Conservation (phyloP, 2,329 filamentous ascomycete species). For the Xylaria sp. region DNA sequence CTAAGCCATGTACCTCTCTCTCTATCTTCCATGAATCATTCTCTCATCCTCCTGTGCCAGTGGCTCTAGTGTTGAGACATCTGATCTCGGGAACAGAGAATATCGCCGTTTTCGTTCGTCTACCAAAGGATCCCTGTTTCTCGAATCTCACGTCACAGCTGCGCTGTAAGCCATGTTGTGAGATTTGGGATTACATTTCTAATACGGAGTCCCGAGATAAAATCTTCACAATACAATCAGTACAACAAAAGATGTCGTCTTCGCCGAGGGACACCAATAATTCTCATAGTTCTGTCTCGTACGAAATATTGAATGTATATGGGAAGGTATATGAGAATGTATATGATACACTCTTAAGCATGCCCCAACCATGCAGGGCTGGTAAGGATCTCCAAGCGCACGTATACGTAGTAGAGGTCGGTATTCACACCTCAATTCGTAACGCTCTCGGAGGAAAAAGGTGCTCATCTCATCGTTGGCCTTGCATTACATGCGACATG, state of each 20-base stretch:
- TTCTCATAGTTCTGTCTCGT: background rate
- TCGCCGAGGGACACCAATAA: conserved; percentile 12
- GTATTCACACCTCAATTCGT: background rate
- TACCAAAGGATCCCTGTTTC: conserved; percentile 16
- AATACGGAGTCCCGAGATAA: background rate
- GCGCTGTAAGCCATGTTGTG: background rate
- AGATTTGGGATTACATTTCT: conserved; percentile 5
- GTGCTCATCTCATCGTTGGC: conserved; percentile 28
- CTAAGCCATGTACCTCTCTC: background rate
- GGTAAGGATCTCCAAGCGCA: background rate
- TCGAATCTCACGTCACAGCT: conserved; percentile 16
- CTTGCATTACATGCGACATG: conserved; percentile 20
- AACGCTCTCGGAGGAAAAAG: conserved; percentile 14
- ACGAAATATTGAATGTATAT: background rate
- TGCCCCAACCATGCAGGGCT: background rate
- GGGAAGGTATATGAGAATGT: no score
- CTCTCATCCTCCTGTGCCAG: background rate
- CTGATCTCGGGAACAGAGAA: conserved; percentile 4
- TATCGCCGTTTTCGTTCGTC: conserved; percentile 3
- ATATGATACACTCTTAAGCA: background rate
- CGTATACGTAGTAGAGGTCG: no score
- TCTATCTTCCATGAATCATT: background rate
- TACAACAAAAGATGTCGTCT: background rate
- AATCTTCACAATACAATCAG: background rate
- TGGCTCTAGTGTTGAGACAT: background rate